A percentile compares a stretch with the other conserved stretches of the same genome.
phyloP scores from a whole-genome alignment of 257 asterid genomes.

The Solanum bulbocastanum region DNA sequence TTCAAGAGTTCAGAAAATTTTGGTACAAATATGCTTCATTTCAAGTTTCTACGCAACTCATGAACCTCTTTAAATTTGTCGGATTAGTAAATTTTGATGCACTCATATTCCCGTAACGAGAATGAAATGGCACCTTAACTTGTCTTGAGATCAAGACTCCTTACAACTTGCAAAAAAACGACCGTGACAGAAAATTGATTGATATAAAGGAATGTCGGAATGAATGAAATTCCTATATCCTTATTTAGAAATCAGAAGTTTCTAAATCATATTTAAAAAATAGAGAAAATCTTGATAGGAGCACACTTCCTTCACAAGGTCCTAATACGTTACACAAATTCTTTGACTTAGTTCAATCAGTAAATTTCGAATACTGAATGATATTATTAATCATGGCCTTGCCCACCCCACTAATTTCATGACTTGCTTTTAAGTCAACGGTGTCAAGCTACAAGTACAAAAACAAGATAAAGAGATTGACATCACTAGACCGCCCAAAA shows the following conservation, averaged over 20 bases:
- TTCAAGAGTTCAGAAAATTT: background rate
- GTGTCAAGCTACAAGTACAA: background rate
- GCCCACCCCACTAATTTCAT: background rate
- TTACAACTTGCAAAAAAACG: background rate
- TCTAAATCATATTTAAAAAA: fast-evolving
- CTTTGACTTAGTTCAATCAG: background rate
- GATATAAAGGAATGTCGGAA: fast-evolving
- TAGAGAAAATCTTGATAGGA: background rate
- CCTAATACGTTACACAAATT: fast-evolving
- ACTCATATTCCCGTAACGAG: background rate
- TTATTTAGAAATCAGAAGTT: background rate
- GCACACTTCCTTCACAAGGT: fast-evolving
- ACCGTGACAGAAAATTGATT: fast-evolving
- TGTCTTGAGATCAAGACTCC: background rate
- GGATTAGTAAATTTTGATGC: background rate
- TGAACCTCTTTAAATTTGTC: background rate
- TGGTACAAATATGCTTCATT: background rate
- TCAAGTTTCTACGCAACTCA: fast-evolving
- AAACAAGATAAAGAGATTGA: background rate
- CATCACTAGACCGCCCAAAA: background rate
- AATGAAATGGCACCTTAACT: background rate
- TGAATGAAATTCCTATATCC: background rate
- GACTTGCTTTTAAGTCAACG: background rate
- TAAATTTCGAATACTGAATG: background rate
- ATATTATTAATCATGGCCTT: background rate